These are phyloP conservation scores for Arctostaphylos glauca DNA, from an alignment of 148 eudicot genomes.

Conservation along the genomic window DNA sequence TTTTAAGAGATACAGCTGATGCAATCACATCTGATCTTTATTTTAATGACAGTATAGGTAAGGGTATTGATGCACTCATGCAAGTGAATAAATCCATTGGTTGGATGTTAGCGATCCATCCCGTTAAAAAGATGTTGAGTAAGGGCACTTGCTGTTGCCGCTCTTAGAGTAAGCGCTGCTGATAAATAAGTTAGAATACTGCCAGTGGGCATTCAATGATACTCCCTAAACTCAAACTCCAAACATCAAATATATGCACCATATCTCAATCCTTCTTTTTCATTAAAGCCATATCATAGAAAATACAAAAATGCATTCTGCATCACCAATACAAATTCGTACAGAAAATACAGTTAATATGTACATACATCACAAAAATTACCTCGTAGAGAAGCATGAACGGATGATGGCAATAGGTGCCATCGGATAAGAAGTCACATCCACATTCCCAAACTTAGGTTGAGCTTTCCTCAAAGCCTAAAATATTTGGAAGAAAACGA, in stretches of 20 bases:
- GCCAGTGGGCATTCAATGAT: background rate
- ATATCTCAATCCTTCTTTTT: background rate
- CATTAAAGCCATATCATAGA: background rate
- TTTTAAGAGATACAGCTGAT: too few species aligned
- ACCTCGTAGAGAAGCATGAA: conserved; percentile 97
- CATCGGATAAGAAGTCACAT: conserved; percentile 66
- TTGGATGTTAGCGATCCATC: too few species aligned
- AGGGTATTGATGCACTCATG: too few species aligned
- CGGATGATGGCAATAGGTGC: conserved; percentile 64
- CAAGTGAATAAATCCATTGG: too few species aligned
- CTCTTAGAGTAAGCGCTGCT: too few species aligned
- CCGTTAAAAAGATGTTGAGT: too few species aligned
- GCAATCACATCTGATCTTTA: too few species aligned
- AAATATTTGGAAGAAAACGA: conserved; percentile 11
- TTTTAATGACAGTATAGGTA: too few species aligned
- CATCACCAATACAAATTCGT: background rate
- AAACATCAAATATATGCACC: background rate
- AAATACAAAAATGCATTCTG: background rate
- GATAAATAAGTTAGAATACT: too few species aligned
- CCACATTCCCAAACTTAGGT: conserved; percentile 36
- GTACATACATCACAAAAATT: background rate
- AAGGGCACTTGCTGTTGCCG: too few species aligned
- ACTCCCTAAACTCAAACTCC: background rate
- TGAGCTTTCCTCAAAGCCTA: conserved; percentile 70
- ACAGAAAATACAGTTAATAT: background rate